These are phyloP conservation scores for Malus fusca DNA, from an alignment of 306 rosid genomes.

Conservation along the genomic window DNA sequence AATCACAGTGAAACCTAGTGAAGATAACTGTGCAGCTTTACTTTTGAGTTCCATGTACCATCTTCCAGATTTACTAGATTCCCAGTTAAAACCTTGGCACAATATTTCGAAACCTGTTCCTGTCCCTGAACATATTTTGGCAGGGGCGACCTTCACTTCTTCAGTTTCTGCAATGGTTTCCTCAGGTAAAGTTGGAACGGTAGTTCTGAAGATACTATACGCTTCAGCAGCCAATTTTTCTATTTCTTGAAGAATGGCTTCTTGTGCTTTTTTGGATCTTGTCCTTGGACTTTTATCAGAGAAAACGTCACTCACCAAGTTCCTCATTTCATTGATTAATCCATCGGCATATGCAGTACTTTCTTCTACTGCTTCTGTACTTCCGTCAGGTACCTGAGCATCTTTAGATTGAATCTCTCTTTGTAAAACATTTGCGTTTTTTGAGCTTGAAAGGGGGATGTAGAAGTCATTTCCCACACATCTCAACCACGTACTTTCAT, in stretches of 20 bases:
- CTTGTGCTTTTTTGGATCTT: conserved; percentile 72
- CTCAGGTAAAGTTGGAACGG: conserved; percentile 51
- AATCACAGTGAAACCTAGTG: conserved; percentile 78
- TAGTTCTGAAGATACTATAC: conserved; percentile 73
- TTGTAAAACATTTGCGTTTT: conserved; percentile 22
- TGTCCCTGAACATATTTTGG: conserved; percentile 47
- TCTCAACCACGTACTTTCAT: conserved; percentile 65
- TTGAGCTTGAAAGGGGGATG: conserved; percentile 54
- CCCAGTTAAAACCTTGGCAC: conserved; percentile 99
- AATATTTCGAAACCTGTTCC: conserved; percentile 85
- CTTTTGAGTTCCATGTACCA: conserved; percentile 84
- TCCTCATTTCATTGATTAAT: conserved; percentile 69
- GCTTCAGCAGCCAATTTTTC: conserved; percentile 95
- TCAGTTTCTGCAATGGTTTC: conserved; percentile 36
- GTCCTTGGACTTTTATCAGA: conserved; percentile 45
- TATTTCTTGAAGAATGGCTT: conserved; percentile 80
- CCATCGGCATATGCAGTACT: conserved; percentile 43
- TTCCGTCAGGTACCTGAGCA: conserved; percentile 19
- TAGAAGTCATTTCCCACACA: conserved; percentile 64
- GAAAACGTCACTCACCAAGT: conserved; percentile 67
- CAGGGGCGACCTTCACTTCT: conserved; percentile 3
- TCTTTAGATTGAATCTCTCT: conserved; percentile 26
- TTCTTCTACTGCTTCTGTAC: conserved; percentile 33
- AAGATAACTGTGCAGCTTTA: conserved; percentile 55
- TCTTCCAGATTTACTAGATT: conserved; percentile 83